phyloP scores from a whole-genome alignment of 495 filamentous ascomycete species.

The Penicillium flavigenum region DNA sequence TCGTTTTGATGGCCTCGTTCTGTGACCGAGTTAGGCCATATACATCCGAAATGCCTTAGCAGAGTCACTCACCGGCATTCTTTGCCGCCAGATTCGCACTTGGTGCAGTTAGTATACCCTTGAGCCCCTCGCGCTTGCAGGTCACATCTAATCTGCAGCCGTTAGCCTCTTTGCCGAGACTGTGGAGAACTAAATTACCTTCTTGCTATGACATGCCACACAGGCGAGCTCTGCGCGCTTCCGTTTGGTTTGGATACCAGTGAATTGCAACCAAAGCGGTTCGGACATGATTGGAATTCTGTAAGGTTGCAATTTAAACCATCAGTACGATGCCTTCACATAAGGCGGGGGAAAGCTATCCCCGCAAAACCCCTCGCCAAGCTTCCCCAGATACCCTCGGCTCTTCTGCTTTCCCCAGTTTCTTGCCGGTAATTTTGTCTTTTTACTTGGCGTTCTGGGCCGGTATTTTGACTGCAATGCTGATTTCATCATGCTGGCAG shows the following conservation, averaged over 20 bases:
- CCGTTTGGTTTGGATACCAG: conserved; percentile 28
- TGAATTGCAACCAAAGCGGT: conserved; percentile 18
- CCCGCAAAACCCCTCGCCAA: conserved; percentile 2
- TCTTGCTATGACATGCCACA: conserved; percentile 36
- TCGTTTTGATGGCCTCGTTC: conserved; percentile 22
- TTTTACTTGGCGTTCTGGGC: neutral
- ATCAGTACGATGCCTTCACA: neutral
- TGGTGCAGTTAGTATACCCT: conserved; percentile 29
- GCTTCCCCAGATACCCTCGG: neutral
- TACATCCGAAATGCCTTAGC: neutral
- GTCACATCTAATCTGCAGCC: conserved; percentile 34
- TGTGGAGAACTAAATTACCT: conserved; percentile 17
- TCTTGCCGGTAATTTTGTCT: neutral
- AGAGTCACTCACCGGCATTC: conserved; percentile 25
- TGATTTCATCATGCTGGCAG: neutral
- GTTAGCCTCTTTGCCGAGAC: neutral
- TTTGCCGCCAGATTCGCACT: conserved; percentile 27
- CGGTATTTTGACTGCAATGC: neutral
- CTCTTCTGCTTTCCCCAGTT: neutral
- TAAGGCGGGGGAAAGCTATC: conserved; percentile 1
- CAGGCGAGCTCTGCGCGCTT: conserved; percentile 38
- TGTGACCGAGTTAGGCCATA: neutral
- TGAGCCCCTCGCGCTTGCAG: conserved; percentile 28
- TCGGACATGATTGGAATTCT: conserved; percentile 12
- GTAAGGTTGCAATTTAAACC: neutral